phyloP scores from a whole-genome alignment of 2,329 filamentous ascomycete genomes.

The Myrmaecium sp. region DNA sequence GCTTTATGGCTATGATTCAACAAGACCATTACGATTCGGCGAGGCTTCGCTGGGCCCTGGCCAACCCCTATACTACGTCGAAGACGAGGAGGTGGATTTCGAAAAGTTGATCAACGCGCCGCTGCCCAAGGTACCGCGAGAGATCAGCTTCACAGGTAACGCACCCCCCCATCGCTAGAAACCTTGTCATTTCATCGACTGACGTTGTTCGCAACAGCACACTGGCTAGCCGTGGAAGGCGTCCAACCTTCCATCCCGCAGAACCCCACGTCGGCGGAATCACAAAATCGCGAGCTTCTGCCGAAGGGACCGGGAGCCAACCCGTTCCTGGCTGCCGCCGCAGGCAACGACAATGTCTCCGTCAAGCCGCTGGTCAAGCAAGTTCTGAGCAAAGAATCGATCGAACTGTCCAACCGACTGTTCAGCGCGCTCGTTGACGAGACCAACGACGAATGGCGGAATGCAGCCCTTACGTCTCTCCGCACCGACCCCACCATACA shows the following conservation, averaged over 20 bases:
- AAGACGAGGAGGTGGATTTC: conserved; percentile 97
- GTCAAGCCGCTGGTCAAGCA: conserved; percentile 91
- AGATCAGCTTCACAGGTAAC: conserved; percentile 78
- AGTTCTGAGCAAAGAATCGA: conserved; percentile 85
- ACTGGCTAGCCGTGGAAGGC: conserved; percentile 95
- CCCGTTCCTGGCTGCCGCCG: conserved; percentile 64
- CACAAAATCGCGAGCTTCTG: conserved; percentile 66
- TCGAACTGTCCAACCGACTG: conserved; percentile 93
- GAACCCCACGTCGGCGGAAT: conserved; percentile 78
- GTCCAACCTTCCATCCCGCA: conserved; percentile 94
- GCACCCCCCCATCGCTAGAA: conserved; percentile 4
- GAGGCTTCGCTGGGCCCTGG: conserved; percentile 87
- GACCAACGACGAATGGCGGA: conserved; percentile 68
- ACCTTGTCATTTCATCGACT: too few species aligned
- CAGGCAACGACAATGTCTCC: conserved; percentile 65
- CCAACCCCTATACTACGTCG: conserved; percentile 90
- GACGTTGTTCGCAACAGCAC: too few species aligned
- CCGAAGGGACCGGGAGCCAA: conserved; percentile 85
- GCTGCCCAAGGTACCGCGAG: conserved; percentile 81
- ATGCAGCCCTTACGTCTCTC: conserved; percentile 71
- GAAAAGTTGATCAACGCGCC: conserved; percentile 97
- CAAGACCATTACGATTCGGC: conserved; percentile 72
- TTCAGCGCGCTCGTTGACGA: conserved; percentile 79
- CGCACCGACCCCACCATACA: conserved; percentile 82
- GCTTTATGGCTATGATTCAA: conserved; percentile 90